Base-by-base conservation (phyloP, 2,329 filamentous ascomycete species). In the Verticillium klebahnii region DNA sequence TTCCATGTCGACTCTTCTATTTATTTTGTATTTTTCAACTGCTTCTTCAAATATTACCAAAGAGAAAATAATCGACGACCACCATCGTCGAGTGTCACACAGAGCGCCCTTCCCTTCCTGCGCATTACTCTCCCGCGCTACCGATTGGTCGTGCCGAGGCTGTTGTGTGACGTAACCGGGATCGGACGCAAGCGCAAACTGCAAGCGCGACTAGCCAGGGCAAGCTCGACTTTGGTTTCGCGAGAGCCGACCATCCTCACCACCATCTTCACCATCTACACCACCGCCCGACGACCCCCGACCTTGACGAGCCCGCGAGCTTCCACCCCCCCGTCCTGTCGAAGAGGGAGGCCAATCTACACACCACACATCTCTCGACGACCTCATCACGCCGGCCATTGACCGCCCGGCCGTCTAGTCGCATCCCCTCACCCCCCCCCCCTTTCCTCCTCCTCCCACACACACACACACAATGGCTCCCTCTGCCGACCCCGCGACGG, bases 381-480 rank as follows among this genome's bases (percentile, higher is more conserved):
- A 12, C 23, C n/a, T 50, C 45, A 50, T 23, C 45, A 19, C 45
- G 9, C 12, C 45, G n/a, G n/a, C n/a, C 23, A 50, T 50, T 14
- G 45, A 25, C 23, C 45, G 45, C 39, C 17, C 5, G n/a, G 39
- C 17, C 39, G 39, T 45, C 39, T n/a, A n/a, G 39, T 45, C 39
- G 39, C 19, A 23, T 36, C 54, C 19, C 15, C 23, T n/a, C 56
- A 29, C 36, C n/a, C n/a, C 37, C 12, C 17, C 54, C 8, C 11
- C 45, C 15, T n/a, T n/a, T 45, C 14, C 29, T 12, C 36, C 2
- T 31, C n/a, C 23, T 25, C 23, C 56, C 50, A 36, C 58, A 11
- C 34, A 11, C 34, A 36, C 7, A 23, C 9, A n/a, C 40, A 63
- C 61, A 56, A 69, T 69, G 68, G 62, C 67, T 23, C 65, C 68